Evolutionary conservation across 2,329 filamentous ascomycete genomes (phyloP), one percentile per base, ranked within the genome.

Genomic region (Colletotrichum sp.): DNA sequence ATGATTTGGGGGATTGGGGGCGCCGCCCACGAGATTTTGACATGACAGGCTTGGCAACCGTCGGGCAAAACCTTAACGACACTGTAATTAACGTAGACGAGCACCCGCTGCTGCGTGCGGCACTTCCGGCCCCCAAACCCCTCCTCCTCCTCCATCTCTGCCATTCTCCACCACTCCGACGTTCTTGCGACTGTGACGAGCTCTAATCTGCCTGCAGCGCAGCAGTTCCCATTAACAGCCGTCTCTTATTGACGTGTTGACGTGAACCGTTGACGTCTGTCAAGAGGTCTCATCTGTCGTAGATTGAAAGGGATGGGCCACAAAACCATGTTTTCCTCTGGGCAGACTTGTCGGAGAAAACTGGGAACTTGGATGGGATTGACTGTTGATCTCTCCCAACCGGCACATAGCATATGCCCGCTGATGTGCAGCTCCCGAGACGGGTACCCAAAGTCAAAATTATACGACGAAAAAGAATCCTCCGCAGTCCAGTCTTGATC

Each of bases 401-500:
- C 13, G 36, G 52, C 52, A 19, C 39, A 70, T 52, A 49, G 49
- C 32, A 61, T 49, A 67, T 55, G 69, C 69, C 69, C 68, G 61
- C 36, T 71, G 67, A 67, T 39, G 57, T 68, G 63, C 72, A 62
- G 62, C 36, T 67, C 62, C 72, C 72, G 61, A 52, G 52, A 57
- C 63, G 63, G 69, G 55, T 55, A 55, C 61, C 63, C 12, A 39
- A 64, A 72, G 55, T 67, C 55, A 72, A 75, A 68, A 72, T 55
- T 69, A 76, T 69, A 59, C 70, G 70, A 73, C 68, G 72, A 72
- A 49, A 72, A 49, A 70, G 27, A 39, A 69, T 25, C 44, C 59
- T 72, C 57, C 69, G 73, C 57, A 52, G 44, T 52, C n/a, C 19
- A 22, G 15, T 36, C 44, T 22, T 52, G 57, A 69, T 63, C 52